Evolutionary conservation across 2,329 filamentous ascomycete genomes (phyloP), one percentile per base, ranked within the genome.

Genomic region (Cryoendolithus antarcticus): DNA sequence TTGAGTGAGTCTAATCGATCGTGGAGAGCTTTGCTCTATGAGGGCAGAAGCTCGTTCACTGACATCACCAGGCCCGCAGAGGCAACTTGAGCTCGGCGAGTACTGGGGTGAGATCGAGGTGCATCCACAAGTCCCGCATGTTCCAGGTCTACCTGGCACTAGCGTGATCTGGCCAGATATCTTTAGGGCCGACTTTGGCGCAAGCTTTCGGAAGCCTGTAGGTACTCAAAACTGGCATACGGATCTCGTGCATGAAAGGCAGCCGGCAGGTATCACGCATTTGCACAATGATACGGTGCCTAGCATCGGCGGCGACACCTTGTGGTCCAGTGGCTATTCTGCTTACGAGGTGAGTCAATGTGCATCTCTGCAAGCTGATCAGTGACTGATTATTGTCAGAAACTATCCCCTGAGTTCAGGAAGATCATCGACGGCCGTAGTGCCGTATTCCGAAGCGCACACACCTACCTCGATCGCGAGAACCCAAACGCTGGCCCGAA

Each of bases 71-170:
- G 19, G 19, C 6, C 77, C 77, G 0, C 75, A 80, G 50, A 62
- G 80, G 49, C 76, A 81, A 49, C 71, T 71, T 39, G 66, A 66
- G n/a, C 59, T 82, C 1, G 78, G 77, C 1, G 70, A 78, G 45
- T 69, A 72, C 55, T 81, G 65, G 44, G 77, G 77, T 4, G 72
- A 81, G 47, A 62, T 82, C 21, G 80, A 84, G 49, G 60, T 84
- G 9, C 80, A 84, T 51, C 80, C 80, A 0, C 80, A 84, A 72
- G 76, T 74, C 0, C 72, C 80, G 0, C 75, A 82, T 33, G 79
- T 84, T 0, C 80, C 80, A 0, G 80, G 79, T 2, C 62, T 82
- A 0, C 64, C 67, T 0, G 80, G 79, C 0, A 74, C 77, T 1
- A 53, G 50, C 1, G 48, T 40, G 4, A 78, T 84, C 34, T 84